These are phyloP conservation scores for Pythium plurisporium DNA, from an alignment of 352 stramenopile genomes.

Conservation along the genomic window DNA sequence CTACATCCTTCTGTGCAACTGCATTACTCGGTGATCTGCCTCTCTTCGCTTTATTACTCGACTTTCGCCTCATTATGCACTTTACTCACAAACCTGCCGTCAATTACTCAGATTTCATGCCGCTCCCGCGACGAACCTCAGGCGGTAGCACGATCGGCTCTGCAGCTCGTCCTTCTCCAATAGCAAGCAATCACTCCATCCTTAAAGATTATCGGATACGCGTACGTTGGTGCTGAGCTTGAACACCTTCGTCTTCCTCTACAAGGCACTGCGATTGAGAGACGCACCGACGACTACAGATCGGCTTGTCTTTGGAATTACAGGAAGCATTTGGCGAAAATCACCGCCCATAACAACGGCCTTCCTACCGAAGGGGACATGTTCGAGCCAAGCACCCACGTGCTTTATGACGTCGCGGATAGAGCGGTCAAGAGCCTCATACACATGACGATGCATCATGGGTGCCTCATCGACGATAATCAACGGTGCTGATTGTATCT, in stretches of 20 bases:
- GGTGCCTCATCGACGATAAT: constrained; percentile 10
- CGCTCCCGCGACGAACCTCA: background rate
- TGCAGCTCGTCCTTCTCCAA: background rate
- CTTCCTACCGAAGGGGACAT: constrained; percentile 4
- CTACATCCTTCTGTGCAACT: no score
- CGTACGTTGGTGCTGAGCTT: background rate
- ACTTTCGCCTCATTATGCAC: no score
- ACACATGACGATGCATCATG: constrained; percentile 14
- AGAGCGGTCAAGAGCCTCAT: constrained; percentile 5
- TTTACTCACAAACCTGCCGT: no score
- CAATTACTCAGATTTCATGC: no score
- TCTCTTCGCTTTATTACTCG: no score
- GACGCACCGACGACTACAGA: background rate
- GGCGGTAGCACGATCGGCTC: background rate
- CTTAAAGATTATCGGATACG: background rate
- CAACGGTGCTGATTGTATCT: constrained; percentile 3
- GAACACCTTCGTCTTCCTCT: background rate
- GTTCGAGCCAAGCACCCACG: background rate
- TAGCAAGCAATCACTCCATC: constrained; percentile 4
- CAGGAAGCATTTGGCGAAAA: constrained; percentile 11
- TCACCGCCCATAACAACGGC: background rate
- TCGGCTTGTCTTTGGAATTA: background rate
- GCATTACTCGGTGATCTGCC: no score
- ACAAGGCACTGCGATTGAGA: background rate
- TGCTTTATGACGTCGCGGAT: constrained; percentile 7